phyloP scores from a whole-genome alignment of 148 eudicot genomes.

The Mesembryanthemum crystallinum region DNA sequence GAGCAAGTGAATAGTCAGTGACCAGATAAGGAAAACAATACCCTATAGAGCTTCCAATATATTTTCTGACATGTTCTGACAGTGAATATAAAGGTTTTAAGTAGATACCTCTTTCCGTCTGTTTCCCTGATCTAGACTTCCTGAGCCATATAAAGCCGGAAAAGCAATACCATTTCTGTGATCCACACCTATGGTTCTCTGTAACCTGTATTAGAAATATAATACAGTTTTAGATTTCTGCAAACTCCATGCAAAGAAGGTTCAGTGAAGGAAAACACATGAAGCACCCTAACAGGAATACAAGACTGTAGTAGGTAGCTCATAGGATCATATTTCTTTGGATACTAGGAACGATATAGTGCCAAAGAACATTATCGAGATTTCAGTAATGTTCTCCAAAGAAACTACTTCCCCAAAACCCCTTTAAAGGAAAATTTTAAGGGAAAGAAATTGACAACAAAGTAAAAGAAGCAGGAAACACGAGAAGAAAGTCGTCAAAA shows the following conservation, averaged over 20 bases:
- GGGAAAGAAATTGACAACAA: too few species aligned
- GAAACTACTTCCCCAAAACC: neutral
- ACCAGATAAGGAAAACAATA: neutral
- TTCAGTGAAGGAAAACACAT: neutral
- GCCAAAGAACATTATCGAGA: neutral
- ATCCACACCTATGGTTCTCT: conserved; percentile 29
- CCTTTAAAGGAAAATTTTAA: conserved; percentile 1
- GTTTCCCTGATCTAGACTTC: conserved; percentile 50
- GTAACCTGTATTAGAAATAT: conserved; percentile 37
- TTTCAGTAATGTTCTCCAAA: neutral
- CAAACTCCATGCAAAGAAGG: conserved; percentile 4
- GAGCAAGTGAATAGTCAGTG: neutral
- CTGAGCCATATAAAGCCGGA: conserved; percentile 45
- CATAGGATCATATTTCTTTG: neutral
- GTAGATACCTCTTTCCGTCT: conserved; percentile 52
- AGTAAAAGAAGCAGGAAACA: neutral
- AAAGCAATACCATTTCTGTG: conserved; percentile 41
- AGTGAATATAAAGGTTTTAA: neutral
- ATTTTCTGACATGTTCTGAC: neutral
- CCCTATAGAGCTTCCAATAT: neutral
- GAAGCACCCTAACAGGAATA: neutral
- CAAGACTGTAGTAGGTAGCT: conserved; percentile 1
- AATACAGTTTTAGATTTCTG: neutral
- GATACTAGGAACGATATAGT: neutral
- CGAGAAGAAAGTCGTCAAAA: neutral